Evolutionary conservation across 805 yeast species (phyloP), one percentile per base, ranked within the genome.

Genomic region (Scheffersomyces spartinae): DNA sequence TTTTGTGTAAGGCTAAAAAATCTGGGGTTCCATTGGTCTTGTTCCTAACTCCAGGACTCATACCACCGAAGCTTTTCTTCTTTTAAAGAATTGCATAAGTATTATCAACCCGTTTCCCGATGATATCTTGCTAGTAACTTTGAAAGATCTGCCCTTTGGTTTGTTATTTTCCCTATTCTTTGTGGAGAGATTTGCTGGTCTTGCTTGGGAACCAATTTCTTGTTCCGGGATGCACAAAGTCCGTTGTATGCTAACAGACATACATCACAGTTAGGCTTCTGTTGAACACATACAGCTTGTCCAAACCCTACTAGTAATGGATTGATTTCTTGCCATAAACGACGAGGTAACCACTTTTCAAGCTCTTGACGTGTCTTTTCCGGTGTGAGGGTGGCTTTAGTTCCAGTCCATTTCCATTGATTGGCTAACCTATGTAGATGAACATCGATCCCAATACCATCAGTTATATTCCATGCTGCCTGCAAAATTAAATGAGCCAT

Each of bases 381-480:
- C 0, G 96, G 95, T 9, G 72, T 77, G 21, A 65, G 56, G 18
- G 64, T 54, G 9, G 64, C 55, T 13, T 42, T 41, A 10, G 49
- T 48, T 4, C 47, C 40, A 3, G 73, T 79, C 95, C 95, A 85
- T 16, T 67, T 63, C 79, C 85, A 84, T 72, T 78, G 66, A 30
- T 71, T 73, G 0, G 85, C 73, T 31, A 85, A 55, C 27, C 97
- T 57, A 39, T 81, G 86, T 27, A 86, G 72, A 48, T 86, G 97
- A 3, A 83, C 86, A 45, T 86, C 97, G 7, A 86, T 95, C 6
- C 96, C 95, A n/a, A 86, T 82, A 0, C 96, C 96, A 9, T 61
- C 55, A 27, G 64, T 74, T 31, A 75, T 56, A 21, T 62, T 56
- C 95, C 95, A 85, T 0, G 91, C 94, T 20, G 71, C 68, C 40